Conservation (phyloP, 2,329 filamentous ascomycete genomes). For the Pseudocercospora musae region DNA sequence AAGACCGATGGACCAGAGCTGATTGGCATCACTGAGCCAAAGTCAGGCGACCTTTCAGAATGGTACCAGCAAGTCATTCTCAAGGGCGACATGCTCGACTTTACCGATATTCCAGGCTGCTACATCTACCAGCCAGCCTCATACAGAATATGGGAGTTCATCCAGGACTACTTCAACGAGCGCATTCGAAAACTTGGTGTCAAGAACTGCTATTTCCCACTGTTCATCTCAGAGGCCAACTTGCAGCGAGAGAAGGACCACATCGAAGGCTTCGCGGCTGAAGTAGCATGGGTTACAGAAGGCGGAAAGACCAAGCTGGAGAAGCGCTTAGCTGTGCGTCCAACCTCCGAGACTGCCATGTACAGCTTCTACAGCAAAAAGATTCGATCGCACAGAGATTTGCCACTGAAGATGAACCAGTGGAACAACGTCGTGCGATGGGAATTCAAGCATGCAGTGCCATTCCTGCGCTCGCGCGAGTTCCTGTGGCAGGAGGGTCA, state of each 20-base stretch:
- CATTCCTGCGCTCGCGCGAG: constrained; percentile 86
- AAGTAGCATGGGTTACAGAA: constrained; percentile 85
- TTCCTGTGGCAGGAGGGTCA: constrained; percentile 99
- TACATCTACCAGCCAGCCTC: constrained; percentile 80
- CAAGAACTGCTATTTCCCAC: constrained; percentile 92
- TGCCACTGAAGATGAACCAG: constrained; percentile 91
- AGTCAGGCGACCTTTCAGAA: constrained; percentile 80
- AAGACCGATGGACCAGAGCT: constrained; percentile 60
- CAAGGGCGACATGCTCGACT: constrained; percentile 96
- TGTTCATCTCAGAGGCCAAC: constrained; percentile 91
- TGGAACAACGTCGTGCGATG: constrained; percentile 96
- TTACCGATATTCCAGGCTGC: constrained; percentile 97
- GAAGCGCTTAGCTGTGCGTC: constrained; percentile 67
- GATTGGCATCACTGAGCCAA: constrained; percentile 83
- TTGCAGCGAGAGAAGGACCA: constrained; percentile 87
- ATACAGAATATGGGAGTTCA: constrained; percentile 66
- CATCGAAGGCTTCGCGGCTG: constrained; percentile 96
- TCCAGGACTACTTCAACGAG: constrained; percentile 56
- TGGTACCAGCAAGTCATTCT: constrained; percentile 98
- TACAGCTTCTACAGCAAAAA: constrained; percentile 95
- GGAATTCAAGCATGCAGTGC: constrained; percentile 90
- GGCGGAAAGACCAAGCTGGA: constrained; percentile 91
- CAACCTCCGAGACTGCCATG: constrained; percentile 77
- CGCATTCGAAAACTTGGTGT: constrained; percentile 89
- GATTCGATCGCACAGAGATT: constrained; percentile 93